phyloP scores from a whole-genome alignment of 495 filamentous ascomycete species.

The Podospora bellae-mahoneyi region DNA sequence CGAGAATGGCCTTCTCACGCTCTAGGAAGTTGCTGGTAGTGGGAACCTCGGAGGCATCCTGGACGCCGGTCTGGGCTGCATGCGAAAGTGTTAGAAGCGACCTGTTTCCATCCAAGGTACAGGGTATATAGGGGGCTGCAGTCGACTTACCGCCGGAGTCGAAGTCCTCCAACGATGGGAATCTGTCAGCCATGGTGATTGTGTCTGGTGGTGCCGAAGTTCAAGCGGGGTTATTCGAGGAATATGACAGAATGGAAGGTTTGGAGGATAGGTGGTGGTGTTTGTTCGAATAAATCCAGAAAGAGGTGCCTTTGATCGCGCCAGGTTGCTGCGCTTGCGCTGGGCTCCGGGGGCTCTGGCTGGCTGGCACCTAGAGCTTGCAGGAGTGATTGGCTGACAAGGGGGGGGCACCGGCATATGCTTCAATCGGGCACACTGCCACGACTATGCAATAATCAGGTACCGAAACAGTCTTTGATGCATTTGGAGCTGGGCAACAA shows the following conservation, averaged over 20 bases:
- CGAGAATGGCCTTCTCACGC: constrained; percentile 81
- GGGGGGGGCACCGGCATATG: constrained; percentile 1
- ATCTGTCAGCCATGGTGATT: constrained; percentile 82
- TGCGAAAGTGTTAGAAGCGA: constrained; percentile 28
- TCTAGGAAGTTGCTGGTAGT: constrained; percentile 77
- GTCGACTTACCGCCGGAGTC: constrained; percentile 68
- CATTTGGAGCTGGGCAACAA: constrained; percentile 9
- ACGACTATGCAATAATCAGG: constrained; percentile 4
- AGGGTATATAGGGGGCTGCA: constrained; percentile 12
- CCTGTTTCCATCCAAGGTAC: constrained; percentile 12
- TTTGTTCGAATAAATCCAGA: neutral
- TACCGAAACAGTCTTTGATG: constrained; percentile 18
- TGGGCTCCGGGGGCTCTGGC: neutral
- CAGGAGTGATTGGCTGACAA: constrained; percentile 7
- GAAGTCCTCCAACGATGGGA: constrained; percentile 95
- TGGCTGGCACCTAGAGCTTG: constrained; percentile 1
- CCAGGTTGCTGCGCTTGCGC: constrained; percentile 18
- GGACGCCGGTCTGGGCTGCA: constrained; percentile 45
- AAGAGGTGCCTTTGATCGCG: constrained; percentile 19
- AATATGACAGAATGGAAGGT: neutral
- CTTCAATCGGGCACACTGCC: constrained; percentile 4
- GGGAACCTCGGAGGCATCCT: constrained; percentile 38
- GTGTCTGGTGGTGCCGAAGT: neutral
- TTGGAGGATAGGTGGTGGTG: neutral
- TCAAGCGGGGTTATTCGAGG: neutral